These are phyloP conservation scores for Uronychia setigera DNA, from an alignment of 73 alveolate species.

Conservation along the genomic window DNA sequence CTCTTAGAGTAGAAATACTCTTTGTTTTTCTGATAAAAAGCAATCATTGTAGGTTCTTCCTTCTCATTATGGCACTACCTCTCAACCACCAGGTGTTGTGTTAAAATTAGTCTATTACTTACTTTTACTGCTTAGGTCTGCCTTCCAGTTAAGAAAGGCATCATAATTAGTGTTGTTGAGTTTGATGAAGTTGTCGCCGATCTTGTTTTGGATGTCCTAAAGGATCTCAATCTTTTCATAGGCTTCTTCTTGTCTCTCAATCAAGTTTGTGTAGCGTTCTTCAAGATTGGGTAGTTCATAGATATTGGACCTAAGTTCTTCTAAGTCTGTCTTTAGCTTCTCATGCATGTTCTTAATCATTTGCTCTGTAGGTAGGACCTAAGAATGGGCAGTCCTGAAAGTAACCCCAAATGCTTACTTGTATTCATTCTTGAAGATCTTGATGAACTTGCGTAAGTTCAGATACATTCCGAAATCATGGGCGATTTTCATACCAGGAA, in stretches of 20 bases:
- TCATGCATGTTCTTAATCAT: constrained; percentile 60
- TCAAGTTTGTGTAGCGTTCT: constrained; percentile 37
- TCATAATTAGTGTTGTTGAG: constrained; percentile 33
- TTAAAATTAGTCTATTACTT: too few relatives aligned
- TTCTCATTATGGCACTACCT: too few relatives aligned
- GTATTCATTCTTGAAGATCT: constrained; percentile 47
- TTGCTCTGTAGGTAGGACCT: constrained; percentile 48
- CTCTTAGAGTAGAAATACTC: too few relatives aligned
- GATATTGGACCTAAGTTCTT: constrained; percentile 41
- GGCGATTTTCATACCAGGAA: constrained; percentile 16
- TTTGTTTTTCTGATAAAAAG: too few relatives aligned
- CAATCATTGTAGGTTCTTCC: too few relatives aligned
- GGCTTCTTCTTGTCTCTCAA: constrained; percentile 10
- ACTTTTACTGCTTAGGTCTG: too few relatives aligned
- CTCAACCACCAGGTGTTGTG: too few relatives aligned
- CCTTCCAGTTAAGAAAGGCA: too few relatives aligned
- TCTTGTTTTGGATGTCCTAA: constrained; percentile 8
- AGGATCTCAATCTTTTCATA: constrained; percentile 9
- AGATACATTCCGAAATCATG: too few relatives aligned
- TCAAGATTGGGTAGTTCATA: constrained; percentile 42
- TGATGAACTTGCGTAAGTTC: constrained; percentile 16
- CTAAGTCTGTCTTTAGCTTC: constrained; percentile 43
- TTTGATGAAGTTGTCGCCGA: constrained; percentile 17
- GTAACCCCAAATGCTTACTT: background rate
- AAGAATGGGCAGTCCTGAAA: constrained; percentile 19